phyloP scores from a whole-genome alignment of 2,329 filamentous ascomycete genomes.

The Calonectria fujianensis region DNA sequence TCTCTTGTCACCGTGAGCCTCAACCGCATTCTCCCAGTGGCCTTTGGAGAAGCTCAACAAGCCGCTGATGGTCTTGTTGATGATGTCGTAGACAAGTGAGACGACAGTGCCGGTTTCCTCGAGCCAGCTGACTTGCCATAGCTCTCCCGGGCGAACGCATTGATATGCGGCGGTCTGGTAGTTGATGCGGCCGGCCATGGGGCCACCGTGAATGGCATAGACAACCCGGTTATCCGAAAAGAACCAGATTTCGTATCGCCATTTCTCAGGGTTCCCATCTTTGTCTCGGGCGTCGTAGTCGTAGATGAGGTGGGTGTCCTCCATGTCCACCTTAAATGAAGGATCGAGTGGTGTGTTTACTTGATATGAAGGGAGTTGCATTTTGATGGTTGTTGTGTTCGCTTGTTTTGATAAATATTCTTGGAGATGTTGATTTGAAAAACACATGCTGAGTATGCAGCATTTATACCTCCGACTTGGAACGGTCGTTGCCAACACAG shows the following conservation, averaged over 20 bases:
- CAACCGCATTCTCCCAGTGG: constrained; percentile 71
- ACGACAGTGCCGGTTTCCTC: constrained; percentile 76
- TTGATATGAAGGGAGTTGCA: constrained; percentile 51
- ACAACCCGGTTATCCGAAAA: constrained; percentile 72
- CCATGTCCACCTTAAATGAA: constrained; percentile 68
- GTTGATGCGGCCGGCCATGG: constrained; percentile 73
- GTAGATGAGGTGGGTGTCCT: constrained; percentile 73
- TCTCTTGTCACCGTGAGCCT: constrained; percentile 74
- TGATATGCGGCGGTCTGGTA: constrained; percentile 74
- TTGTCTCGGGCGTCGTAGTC: constrained; percentile 71
- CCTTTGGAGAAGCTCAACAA: constrained; percentile 73
- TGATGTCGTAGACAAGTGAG: constrained; percentile 74
- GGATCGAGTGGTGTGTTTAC: constrained; percentile 53
- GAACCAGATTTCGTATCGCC: constrained; percentile 79
- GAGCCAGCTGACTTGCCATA: constrained; percentile 78
- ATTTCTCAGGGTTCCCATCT: constrained; percentile 72
- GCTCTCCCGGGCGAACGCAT: constrained; percentile 73
- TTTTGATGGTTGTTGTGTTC: constrained; percentile 18
- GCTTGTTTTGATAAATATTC: not conserved
- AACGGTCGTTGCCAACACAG: not conserved
- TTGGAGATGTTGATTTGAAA: not conserved
- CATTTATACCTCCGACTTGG: not conserved
- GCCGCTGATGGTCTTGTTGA: constrained; percentile 68
- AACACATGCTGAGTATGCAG: not conserved
- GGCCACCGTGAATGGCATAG: constrained; percentile 76